Base-by-base conservation (phyloP, 2,329 filamentous ascomycete genomes). In the Botrytis fragariae region DNA sequence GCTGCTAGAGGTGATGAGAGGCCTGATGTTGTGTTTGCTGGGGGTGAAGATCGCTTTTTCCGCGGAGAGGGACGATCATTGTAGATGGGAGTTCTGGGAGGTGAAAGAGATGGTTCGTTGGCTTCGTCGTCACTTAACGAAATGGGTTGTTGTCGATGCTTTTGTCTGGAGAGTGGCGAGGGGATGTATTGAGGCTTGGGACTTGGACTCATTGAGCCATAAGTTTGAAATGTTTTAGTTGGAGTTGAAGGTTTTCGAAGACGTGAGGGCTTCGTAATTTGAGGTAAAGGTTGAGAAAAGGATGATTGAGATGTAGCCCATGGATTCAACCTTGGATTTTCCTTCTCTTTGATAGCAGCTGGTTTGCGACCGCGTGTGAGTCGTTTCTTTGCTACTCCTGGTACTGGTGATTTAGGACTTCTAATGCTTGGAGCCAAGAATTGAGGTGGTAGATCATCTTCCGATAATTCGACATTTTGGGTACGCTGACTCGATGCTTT, bases 401-500 rank as follows among this genome's bases (percentile, higher is more conserved):
- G 32, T 39, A 37, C 48, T 32, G 68, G 68, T 25, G 39, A 73
- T 29, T 29, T 59, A n/a, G 62, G 69, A 16, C 44, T 51, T 12
- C 60, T 35, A 45, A 72, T 22, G 10, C 6, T 18, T 16, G 59
- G 67, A 71, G 72, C 63, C 16, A 72, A 54, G 25, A 71, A 70
- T n/a, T 57, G n/a, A 44, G 79, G 78, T 22, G 77, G 74, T 22
- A 78, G 68, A 44, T 76, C 44, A n/a, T 72, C 63, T 51, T 48
- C 59, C 9, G 29, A 9, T 54, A 48, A 3, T 22, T 61, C 63
- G 29, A 60, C 42, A 39, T 54, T 25, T 29, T 6, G 42, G 29
- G n/a, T 18, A 54, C 44, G 35, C 32, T 48, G 73, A 64, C 44
- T 54, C 14, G 63, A 39, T 51, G 67, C 69, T 64, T 76, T 75